Evolutionary conservation across 345 rosid species (phyloP).

Genomic region (Melaleuca alternifolia): DNA sequence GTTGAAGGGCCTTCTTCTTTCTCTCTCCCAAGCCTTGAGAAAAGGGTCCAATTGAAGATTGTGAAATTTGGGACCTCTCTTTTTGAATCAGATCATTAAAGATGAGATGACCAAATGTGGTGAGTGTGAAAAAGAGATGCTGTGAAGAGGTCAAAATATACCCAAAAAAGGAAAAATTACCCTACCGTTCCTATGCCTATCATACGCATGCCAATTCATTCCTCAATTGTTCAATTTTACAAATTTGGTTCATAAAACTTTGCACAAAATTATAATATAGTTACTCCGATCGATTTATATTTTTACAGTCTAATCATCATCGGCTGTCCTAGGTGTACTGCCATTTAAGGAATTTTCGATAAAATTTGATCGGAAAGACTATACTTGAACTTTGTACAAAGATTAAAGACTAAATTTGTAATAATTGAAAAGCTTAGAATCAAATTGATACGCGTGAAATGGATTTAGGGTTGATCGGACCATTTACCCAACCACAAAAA

Average conservation of each 20-base stretch:
- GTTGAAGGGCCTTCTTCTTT: background rate
- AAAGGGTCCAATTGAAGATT: background rate
- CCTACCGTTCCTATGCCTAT: too few relatives aligned
- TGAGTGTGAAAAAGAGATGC: background rate
- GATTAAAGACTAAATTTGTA: background rate
- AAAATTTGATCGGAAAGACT: accelerated
- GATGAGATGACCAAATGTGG: background rate
- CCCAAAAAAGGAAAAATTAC: background rate
- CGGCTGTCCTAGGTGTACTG: accelerated
- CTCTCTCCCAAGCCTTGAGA: background rate
- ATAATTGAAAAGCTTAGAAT: background rate
- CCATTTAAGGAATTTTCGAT: accelerated
- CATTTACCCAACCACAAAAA: background rate
- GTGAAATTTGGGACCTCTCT: background rate
- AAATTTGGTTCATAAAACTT: background rate
- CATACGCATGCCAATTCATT: accelerated
- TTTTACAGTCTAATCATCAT: background rate
- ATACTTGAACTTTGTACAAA: background rate
- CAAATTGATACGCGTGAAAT: accelerated
- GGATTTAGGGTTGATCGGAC: background rate
- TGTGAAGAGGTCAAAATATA: background rate
- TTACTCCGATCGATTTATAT: too few relatives aligned
- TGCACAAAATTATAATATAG: background rate
- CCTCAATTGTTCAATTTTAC: accelerated
- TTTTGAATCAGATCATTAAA: background rate